Base-by-base conservation (phyloP, 1,284 basidiomycete species). In the Tylopilus orsonianus region DNA sequence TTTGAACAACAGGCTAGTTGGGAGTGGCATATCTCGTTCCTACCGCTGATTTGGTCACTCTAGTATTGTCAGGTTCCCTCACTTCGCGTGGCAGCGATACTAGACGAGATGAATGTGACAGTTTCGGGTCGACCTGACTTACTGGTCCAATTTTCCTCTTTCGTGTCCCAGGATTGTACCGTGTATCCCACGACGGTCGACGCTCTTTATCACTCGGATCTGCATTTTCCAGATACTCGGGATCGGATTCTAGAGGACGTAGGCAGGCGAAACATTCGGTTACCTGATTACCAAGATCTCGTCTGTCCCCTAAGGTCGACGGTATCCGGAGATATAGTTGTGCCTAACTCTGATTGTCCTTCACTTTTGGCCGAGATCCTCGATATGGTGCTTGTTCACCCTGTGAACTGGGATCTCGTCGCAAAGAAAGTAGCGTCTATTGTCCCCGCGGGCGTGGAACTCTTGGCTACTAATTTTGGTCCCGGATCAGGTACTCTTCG, bases 301-400 rank as follows among this genome's bases (percentile, higher is more conserved):
- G 55, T 59, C 9, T 67, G 66, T 23, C 75, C 77, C 5, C 60
- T 84, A 16, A 71, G 75, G 39, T 81, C 75, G 2, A 78, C 76
- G 0, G 63, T 71, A 27, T 74, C 72, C 10, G 83, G 81, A 2
- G 61, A 72, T 23, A 39, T 66, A 6, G 61, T 77, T 41, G 53
- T 55, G 16, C 55, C 57, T 26, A 47, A 47, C 26, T 23, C 60
- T 5, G 51, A 48, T 19, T 48, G 56, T 40, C 60, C 56, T 23
- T 69, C 74, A 0, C 70, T 85, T 12, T 58, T 78, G 2, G 71
- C 77, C 45, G 58, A 65, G 20, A 68, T 83, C 19, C 60, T 85
- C n/a, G 76, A 83, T 57, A 78, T 83, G 77, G 66, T 83, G 12
- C 68, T 86, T 13, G 64, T 72, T 18, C 71, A 79, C 44, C 76